Evolutionary conservation across 768 basidiomycete genomes (phyloP).

Genomic region (Trametes gibbosa): DNA sequence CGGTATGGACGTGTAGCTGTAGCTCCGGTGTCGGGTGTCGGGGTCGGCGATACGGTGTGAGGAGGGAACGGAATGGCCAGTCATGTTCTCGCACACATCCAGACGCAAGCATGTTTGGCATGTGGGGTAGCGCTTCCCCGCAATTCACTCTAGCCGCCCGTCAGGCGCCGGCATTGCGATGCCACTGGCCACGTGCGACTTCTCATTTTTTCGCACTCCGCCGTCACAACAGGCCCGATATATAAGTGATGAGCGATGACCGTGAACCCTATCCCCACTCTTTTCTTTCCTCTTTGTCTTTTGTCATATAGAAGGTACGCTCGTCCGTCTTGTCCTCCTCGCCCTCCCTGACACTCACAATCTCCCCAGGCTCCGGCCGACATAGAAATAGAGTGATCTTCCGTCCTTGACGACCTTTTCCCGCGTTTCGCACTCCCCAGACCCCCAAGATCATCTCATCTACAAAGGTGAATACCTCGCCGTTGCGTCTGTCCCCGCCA

Average conservation of each 20-base stretch:
- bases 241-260: conserved; percentile 24
- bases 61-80: conserved; percentile 1
- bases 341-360: conserved; percentile 12
- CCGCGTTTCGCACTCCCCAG: conserved; percentile 43
- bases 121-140: conserved; percentile 17
- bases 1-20: conserved; percentile 11
- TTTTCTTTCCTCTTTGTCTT: conserved; percentile 37
- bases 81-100: conserved; percentile 8
- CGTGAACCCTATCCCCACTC: conserved; percentile 35
- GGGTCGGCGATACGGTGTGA: conserved; percentile 2
- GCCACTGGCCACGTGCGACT: conserved; percentile 22
- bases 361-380: conserved; percentile 37
- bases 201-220: conserved; percentile 28
- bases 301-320: conserved; percentile 36
- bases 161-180: conserved; percentile 7
- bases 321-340: conserved; percentile 1
- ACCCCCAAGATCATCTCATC: conserved; percentile 25
- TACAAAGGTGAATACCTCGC: conserved; percentile 23
- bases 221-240: conserved; percentile 13
- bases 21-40: conserved; percentile 16
- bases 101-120: conserved; percentile 2
- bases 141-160: conserved; percentile 10
- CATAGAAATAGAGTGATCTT: conserved; percentile 58
- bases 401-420: conserved; percentile 50
- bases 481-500: not conserved